A percentile compares a stretch with the other conserved stretches of the same genome.
phyloP scores from a whole-genome alignment of 2,329 filamentous ascomycete species.

The Pestalotiopsis sp. region DNA sequence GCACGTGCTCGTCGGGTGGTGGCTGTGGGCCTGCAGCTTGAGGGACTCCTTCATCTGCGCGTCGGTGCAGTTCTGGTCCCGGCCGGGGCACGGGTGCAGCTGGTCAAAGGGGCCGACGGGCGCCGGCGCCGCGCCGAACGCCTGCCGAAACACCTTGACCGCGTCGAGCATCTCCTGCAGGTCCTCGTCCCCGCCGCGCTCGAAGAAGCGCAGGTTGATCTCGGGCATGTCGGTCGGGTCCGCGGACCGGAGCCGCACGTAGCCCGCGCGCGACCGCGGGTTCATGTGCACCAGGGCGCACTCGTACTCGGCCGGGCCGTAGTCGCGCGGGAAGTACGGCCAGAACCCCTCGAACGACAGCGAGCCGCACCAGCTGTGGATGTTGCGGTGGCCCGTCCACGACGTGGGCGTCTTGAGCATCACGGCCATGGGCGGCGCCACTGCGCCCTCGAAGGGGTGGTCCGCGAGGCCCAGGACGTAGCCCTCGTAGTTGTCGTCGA shows the following conservation, averaged over 20 bases:
- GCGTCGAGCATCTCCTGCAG: slow-evolving; percentile 28
- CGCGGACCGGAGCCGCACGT: slow-evolving; percentile 61
- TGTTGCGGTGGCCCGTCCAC: slow-evolving; percentile 27
- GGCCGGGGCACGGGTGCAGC: slow-evolving; percentile 22
- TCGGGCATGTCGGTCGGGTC: slow-evolving; percentile 66
- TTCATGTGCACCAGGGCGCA: slow-evolving; percentile 44
- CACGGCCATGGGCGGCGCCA: slow-evolving; percentile 32
- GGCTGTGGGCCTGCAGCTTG: slow-evolving; percentile 24
- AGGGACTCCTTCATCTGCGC: slow-evolving; percentile 25
- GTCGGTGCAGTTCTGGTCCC: slow-evolving; percentile 19
- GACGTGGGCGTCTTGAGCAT: slow-evolving; percentile 31
- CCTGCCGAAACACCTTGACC: slow-evolving; percentile 46
- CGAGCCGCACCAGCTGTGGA: slow-evolving; percentile 31
- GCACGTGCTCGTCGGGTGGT: slow-evolving; percentile 23
- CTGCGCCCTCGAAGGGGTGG: slow-evolving; percentile 26
- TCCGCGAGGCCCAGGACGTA: slow-evolving; percentile 27
- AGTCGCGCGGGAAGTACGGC: slow-evolving; percentile 33
- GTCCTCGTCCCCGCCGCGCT: slow-evolving; percentile 43
- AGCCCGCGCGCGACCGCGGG: slow-evolving; percentile 58
- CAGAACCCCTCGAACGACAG: slow-evolving; percentile 34
- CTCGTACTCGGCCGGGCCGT: slow-evolving; percentile 33
- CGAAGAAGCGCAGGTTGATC: slow-evolving; percentile 66
- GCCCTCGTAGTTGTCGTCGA: slow-evolving; percentile 48
- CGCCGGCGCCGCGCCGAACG: slow-evolving; percentile 36
- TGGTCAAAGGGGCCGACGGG: slow-evolving; percentile 35